Conservation (phyloP, 495 filamentous ascomycete species). For the Xylaria curta region DNA sequence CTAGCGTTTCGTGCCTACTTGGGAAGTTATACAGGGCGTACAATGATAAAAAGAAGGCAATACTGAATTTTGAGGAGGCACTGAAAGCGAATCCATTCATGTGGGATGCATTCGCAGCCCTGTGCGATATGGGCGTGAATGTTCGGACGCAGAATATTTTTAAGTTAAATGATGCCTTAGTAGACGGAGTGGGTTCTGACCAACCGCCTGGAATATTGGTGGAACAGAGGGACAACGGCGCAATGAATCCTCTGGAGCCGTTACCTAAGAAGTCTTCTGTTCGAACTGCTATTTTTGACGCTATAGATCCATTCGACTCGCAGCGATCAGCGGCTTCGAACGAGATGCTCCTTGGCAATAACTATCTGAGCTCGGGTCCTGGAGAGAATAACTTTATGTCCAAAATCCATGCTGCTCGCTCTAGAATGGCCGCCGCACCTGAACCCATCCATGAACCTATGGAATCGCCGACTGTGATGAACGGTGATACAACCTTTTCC, state of each 20-base stretch:
- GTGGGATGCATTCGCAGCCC: slow-evolving; percentile 94
- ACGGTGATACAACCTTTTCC: slow-evolving; percentile 45
- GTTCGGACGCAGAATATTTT: slow-evolving; percentile 85
- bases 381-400: slow-evolving; percentile 51
- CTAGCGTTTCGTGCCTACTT: slow-evolving; percentile 78
- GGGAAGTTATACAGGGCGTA: slow-evolving; percentile 87
- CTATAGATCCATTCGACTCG: slow-evolving; percentile 52
- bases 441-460: slow-evolving; percentile 40
- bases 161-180: slow-evolving; percentile 63
- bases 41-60: slow-evolving; percentile 79
- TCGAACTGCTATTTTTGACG: slow-evolving; percentile 45
- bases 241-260: slow-evolving; percentile 37
- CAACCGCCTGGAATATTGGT: slow-evolving; percentile 33
- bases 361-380: slow-evolving; percentile 41
- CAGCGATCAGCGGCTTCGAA: slow-evolving; percentile 44
- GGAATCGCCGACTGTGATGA: slow-evolving; percentile 48
- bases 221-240: slow-evolving; percentile 41
- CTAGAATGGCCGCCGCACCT: slow-evolving; percentile 37
- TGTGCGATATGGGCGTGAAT: slow-evolving; percentile 72
- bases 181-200: slow-evolving; percentile 45
- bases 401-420: slow-evolving; percentile 48
- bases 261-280: slow-evolving; percentile 45
- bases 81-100: slow-evolving; percentile 93
- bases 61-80: slow-evolving; percentile 83
- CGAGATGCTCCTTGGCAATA: slow-evolving; percentile 42